Evolutionary conservation across 176 grass and related monocot species (phyloP).

Genomic region (Juncus effusus): DNA sequence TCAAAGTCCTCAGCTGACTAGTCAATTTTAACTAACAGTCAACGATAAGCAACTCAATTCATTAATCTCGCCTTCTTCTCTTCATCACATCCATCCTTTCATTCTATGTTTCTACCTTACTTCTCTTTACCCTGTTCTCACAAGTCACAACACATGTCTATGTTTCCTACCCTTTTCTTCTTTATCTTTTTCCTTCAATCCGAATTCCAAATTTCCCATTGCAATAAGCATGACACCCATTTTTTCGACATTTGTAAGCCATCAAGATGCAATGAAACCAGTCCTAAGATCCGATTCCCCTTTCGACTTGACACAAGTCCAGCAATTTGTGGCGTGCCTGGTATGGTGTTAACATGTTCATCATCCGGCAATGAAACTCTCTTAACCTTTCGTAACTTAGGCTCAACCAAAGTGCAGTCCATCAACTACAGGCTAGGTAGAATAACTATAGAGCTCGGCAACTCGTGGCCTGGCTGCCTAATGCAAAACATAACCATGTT

Average conservation of each 20-base stretch:
- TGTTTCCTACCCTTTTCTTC: too few species aligned
- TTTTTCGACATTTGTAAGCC: too few species aligned
- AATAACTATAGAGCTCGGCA: too few species aligned
- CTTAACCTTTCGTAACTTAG: constrained; percentile 22
- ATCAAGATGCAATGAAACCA: constrained; percentile 19
- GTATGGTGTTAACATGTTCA: constrained; percentile 45
- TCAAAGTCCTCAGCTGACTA: too few species aligned
- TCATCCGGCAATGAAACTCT: constrained; percentile 16
- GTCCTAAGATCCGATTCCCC: constrained; percentile 34
- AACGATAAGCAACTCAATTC: too few species aligned
- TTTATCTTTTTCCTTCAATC: too few species aligned
- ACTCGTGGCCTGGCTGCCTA: constrained; percentile 14
- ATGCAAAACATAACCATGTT: constrained; percentile 27
- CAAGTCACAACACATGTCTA: too few species aligned
- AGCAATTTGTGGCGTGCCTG: not conserved
- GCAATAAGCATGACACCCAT: too few species aligned
- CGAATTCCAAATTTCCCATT: not conserved
- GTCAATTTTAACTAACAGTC: too few species aligned
- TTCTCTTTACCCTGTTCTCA: not conserved
- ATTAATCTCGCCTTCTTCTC: too few species aligned
- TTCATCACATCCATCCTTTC: too few species aligned
- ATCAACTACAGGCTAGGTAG: not conserved
- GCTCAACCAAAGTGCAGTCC: not conserved
- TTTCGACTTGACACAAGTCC: constrained; percentile 18
- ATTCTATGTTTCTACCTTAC: too few species aligned